These are phyloP conservation scores for Naganishia cerealis DNA, from an alignment of 1,284 basidiomycete species.

Conservation along the genomic window DNA sequence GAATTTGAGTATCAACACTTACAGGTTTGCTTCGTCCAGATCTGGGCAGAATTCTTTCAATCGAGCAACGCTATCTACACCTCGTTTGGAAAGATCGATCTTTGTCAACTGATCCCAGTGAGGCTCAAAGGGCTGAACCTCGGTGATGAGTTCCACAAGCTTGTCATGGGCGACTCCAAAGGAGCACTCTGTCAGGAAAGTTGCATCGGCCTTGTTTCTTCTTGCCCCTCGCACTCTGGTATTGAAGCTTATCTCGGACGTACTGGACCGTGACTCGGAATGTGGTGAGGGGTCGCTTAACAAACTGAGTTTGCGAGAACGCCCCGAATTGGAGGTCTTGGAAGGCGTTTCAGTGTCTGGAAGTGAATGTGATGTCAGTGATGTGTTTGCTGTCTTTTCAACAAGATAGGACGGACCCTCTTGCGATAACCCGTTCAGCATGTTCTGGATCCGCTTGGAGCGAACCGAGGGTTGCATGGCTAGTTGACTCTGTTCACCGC, in stretches of 20 bases:
- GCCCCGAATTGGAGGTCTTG: constrained; percentile 57
- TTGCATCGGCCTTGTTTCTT: constrained; percentile 60
- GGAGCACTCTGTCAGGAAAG: constrained; percentile 87
- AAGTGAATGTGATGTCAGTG: constrained; percentile 49
- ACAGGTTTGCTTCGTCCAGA: constrained; percentile 72
- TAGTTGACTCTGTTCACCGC: constrained; percentile 43
- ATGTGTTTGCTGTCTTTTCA: not conserved
- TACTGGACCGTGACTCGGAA: not conserved
- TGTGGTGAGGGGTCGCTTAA: constrained; percentile 7
- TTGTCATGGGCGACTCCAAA: constrained; percentile 88
- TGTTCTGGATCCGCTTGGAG: constrained; percentile 73
- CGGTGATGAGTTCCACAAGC: constrained; percentile 87
- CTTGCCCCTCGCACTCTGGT: constrained; percentile 3
- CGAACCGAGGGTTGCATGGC: constrained; percentile 63
- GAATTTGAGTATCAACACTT: not conserved
- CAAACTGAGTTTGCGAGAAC: constrained; percentile 21
- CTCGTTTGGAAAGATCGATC: constrained; percentile 76
- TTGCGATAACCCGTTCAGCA: constrained; percentile 70
- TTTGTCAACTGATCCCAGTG: constrained; percentile 80
- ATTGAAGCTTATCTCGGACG: constrained; percentile 16
- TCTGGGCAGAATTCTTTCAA: constrained; percentile 90
- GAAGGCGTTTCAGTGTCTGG: constrained; percentile 63
- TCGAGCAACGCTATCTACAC: constrained; percentile 82
- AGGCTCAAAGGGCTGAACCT: constrained; percentile 90
- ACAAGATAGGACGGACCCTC: constrained; percentile 58